Conservation (phyloP, 345 rosid genomes). For the Ricinus communis region DNA sequence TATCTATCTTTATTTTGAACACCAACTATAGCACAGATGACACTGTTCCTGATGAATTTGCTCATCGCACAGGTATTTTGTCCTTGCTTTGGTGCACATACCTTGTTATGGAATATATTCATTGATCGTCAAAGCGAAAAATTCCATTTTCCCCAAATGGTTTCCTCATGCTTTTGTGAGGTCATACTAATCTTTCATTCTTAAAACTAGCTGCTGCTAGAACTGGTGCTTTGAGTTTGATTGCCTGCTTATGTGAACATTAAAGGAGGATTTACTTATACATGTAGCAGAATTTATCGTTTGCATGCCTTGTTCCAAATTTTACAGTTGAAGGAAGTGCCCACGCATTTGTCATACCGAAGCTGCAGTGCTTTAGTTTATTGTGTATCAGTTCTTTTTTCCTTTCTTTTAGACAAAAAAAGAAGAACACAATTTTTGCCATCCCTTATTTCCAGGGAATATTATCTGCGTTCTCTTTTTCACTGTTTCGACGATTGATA, state of each 20-base stretch:
- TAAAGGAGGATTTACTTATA: background rate
- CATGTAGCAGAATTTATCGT: background rate
- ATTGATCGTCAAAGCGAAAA: slow-evolving; percentile 53
- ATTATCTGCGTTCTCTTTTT: no score
- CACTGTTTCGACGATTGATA: no score
- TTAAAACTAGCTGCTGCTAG: background rate
- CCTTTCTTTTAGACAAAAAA: no score
- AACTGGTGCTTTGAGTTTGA: background rate
- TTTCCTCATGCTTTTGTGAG: slow-evolving; percentile 51
- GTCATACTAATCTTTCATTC: slow-evolving; percentile 21
- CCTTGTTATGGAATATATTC: slow-evolving; percentile 73
- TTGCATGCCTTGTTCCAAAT: background rate
- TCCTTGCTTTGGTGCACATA: slow-evolving; percentile 54
- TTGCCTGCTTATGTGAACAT: background rate
- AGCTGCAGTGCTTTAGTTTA: background rate
- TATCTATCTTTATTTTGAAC: background rate
- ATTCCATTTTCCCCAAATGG: slow-evolving; percentile 36
- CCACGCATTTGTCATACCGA: background rate
- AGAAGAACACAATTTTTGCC: background rate
- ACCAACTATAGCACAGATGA: background rate
- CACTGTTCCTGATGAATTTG: background rate
- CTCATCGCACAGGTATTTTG: slow-evolving; percentile 52
- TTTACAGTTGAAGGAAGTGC: background rate
- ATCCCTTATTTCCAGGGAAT: no score
- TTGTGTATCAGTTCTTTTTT: background rate